Evolutionary conservation across 2,329 filamentous ascomycete genomes (phyloP).

Genomic region (Clonostachys rosea): DNA sequence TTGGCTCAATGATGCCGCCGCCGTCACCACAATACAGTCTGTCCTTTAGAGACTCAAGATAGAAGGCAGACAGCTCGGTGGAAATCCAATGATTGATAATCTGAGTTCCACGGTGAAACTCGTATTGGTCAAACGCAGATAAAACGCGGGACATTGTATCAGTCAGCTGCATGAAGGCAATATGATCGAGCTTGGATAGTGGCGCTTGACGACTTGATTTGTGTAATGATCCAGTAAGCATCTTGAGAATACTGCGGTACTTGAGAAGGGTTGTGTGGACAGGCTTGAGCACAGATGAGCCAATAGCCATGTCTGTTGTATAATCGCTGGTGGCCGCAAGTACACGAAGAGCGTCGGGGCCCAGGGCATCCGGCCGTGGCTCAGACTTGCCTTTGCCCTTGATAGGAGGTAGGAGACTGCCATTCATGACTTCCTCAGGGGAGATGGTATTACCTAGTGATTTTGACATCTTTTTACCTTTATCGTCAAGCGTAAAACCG

Average conservation of each 20-base stretch:
- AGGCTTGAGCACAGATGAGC: conserved; percentile 69
- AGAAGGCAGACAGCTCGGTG: conserved; percentile 84
- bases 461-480: conserved; percentile 98
- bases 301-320: conserved; percentile 80
- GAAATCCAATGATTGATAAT: conserved; percentile 77
- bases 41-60: conserved; percentile 90
- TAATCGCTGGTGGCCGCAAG: conserved; percentile 94
- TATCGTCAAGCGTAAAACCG: conserved; percentile 84
- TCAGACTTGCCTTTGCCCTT: conserved; percentile 52
- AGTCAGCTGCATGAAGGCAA: conserved; percentile 72
- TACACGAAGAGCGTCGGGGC: conserved; percentile 80
- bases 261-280: conserved; percentile 77
- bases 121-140: conserved; percentile 62
- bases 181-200: conserved; percentile 61
- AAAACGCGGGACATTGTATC: conserved; percentile 62
- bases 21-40: conserved; percentile 79
- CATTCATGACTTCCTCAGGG: conserved; percentile 80
- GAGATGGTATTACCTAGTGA: conserved; percentile 85
- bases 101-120: conserved; percentile 76
- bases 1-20: conserved; percentile 56
- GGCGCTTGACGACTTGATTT: conserved; percentile 43
- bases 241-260: conserved; percentile 85
- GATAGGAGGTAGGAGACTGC: conserved; percentile 67
- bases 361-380: conserved; percentile 62
- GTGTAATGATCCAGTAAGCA: conserved; percentile 75